Evolutionary conservation across 768 basidiomycete species (phyloP), one percentile per base, ranked within the genome.

Genomic region (Leccinum obscurum): DNA sequence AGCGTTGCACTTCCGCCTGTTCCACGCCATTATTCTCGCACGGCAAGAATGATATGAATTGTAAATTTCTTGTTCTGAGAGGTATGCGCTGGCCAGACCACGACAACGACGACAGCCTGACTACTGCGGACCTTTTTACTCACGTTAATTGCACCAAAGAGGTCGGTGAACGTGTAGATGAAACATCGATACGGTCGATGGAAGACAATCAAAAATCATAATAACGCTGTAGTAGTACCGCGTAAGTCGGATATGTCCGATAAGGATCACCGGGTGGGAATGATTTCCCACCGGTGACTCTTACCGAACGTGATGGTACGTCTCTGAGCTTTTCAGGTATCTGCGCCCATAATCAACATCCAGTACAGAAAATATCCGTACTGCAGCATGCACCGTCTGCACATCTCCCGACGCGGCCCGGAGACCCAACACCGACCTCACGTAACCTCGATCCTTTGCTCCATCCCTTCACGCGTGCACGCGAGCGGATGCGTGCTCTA

Each of bases 391-490:
- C 87, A 14, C 88, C 87, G 4, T 82, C 88, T 32, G 75, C 79
- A 1, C 90, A 93, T 75, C 77, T 93, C 4, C 91, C 93, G 13
- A 74, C 78, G 34, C 81, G 91, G 14, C 86, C 84, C 10, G 92
- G 93, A 24, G 92, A 95, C 67, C 89, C 92, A 14, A 91, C 90
- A 0, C 96, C 95, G 0, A 86, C 87, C 3, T 91, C 91, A 8
- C 83, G 97, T 55, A 99, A 99, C 75, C 84, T 98, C 49, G 88
- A 98, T 71, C 95, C 96, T 0, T 78, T 93, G n/a, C 87, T 93
- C 76, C 97, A 99, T 69, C 97, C 97, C 3, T 98, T 99, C 73
- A 83, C 95, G 0, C 88, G 90, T 22, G 90, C 94, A 5, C 80
- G 97, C 55, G 97, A 99, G 77, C 92, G 96, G 37, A 95, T 86